phyloP scores from a whole-genome alignment of 2,329 filamentous ascomycete species.

The Tolypocladium ophioglossoides region DNA sequence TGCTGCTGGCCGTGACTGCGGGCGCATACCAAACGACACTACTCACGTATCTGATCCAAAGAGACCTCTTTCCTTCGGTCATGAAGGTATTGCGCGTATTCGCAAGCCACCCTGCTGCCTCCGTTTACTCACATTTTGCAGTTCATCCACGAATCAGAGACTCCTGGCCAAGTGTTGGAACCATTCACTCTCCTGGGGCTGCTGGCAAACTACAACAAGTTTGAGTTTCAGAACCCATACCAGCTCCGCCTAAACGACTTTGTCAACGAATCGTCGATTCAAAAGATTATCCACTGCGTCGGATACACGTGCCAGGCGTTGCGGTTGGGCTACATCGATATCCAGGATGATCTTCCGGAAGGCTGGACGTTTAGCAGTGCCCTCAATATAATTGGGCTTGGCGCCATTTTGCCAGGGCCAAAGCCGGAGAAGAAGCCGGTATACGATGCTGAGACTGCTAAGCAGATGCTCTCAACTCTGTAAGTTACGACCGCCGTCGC shows the following conservation, averaged over 20 bases:
- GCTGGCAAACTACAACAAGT: conserved; percentile 97
- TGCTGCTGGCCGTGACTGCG: conserved; percentile 73
- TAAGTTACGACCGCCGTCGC: conserved; percentile 33
- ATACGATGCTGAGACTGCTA: conserved; percentile 69
- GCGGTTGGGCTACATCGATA: conserved; percentile 67
- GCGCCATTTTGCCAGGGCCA: conserved; percentile 59
- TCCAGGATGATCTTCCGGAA: conserved; percentile 84
- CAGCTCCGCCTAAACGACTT: conserved; percentile 87
- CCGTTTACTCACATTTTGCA: conserved; percentile 19
- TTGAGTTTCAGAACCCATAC: conserved; percentile 96
- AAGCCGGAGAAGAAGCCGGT: conserved; percentile 47
- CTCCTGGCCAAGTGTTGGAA: conserved; percentile 51
- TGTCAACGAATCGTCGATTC: conserved; percentile 81
- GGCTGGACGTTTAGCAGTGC: conserved; percentile 79
- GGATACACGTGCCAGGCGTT: conserved; percentile 59
- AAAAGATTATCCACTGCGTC: conserved; percentile 68
- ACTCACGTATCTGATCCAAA: conserved; percentile 87
- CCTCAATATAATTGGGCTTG: conserved; percentile 74
- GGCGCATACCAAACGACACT: conserved; percentile 95
- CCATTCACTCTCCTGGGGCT: conserved; percentile 79
- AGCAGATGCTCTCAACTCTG: conserved; percentile 70
- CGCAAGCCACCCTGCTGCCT: not conserved
- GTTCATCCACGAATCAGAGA: conserved; percentile 74
- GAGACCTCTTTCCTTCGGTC: conserved; percentile 85
- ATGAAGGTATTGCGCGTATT: conserved; percentile 61